Base-by-base conservation (phyloP, 768 basidiomycete genomes). In the Podaxis carcinomalis region DNA sequence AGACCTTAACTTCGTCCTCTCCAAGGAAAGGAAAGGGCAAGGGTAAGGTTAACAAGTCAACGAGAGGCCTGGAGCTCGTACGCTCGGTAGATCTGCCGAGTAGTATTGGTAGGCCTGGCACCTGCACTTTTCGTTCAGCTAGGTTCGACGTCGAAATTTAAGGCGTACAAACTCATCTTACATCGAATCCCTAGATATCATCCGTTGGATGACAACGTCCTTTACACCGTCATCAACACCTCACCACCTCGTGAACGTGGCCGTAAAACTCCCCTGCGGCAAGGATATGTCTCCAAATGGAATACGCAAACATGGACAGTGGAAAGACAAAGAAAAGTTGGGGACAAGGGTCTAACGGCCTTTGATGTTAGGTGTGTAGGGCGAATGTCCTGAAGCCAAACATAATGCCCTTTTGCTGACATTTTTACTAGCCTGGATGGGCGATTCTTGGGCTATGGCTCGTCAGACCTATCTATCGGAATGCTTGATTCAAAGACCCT, bases 391-490 rank as follows among this genome's bases (percentile, higher is more conserved):
- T 49, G 13, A 23, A 62, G 16, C 16, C 42, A 19, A 44, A 14
- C 19, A 44, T 19, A 19, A 14, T n/a, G 5, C 42, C 42, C 32
- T 7, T 32, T 64, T 57, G 51, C 44, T 61, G 19, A 59, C 47
- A 58, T 35, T 62, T 62, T 55, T 51, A 62, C 27, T 65, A 98
- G 95, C 67, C 74, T 82, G 49, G 85, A 95, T 70, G 96, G 97
- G 0, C 87, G 82, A 62, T 78, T 91, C 39, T 75, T 98, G 13
- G 93, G 90, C 1, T 93, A 86, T 68, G 96, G 95, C 2, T 88
- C 87, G 11, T 94, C 94, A 4, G 93, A 98, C 73, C 79, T 89
- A 27, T 87, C 87, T 44, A 84, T 98, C 61, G 89, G 93, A 9
- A 77, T 98, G 51, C 71, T 98, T 51, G 95, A 98, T 70, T 80